A percentile compares a stretch with the other conserved stretches of the same genome.
These are phyloP conservation scores for Elaeagnus macrophylla DNA, from an alignment of 306 rosid species.

Conservation along the genomic window DNA sequence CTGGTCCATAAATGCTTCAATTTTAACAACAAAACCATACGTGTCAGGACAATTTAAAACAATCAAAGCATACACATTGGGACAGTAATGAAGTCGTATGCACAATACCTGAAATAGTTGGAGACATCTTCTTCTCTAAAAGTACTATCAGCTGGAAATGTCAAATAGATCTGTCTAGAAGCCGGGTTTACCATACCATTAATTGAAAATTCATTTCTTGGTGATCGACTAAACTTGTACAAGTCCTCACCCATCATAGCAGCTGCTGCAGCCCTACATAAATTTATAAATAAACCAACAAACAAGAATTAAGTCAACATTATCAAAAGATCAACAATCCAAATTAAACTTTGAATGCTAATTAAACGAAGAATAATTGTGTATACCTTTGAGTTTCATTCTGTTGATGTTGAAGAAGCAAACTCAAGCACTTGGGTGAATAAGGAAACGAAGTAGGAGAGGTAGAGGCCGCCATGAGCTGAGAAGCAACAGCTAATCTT, in stretches of 20 bases:
- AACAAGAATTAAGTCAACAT: not conserved
- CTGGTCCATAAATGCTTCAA: conserved; percentile 82
- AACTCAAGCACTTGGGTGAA: conserved; percentile 67
- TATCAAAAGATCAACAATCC: not conserved
- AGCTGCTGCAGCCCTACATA: conserved; percentile 64
- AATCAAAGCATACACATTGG: not conserved
- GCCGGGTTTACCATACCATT: conserved; percentile 70
- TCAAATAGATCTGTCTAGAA: conserved; percentile 93
- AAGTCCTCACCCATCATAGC: conserved; percentile 80
- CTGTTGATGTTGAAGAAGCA: conserved; percentile 70
- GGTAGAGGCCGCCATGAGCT: conserved; percentile 47
- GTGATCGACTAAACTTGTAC: conserved; percentile 63
- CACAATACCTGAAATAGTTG: conserved; percentile 69
- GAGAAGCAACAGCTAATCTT: conserved; percentile 72
- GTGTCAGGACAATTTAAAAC: conserved; percentile 3
- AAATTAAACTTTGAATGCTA: not conserved
- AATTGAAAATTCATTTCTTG: conserved; percentile 54
- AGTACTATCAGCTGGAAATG: conserved; percentile 96
- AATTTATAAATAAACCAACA: not conserved
- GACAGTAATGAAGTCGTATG: not conserved
- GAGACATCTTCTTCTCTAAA: conserved; percentile 97
- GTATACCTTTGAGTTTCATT: conserved; percentile 67
- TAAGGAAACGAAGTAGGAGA: conserved; percentile 54
- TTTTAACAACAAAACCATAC: not conserved
- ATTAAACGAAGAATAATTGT: no score